Percentiles rank a stretch among this genome's conserved stretches.
These are phyloP conservation scores for Pseudohalonectria lignicola DNA, from an alignment of 2,329 filamentous ascomycete genomes.

Conservation along the genomic window DNA sequence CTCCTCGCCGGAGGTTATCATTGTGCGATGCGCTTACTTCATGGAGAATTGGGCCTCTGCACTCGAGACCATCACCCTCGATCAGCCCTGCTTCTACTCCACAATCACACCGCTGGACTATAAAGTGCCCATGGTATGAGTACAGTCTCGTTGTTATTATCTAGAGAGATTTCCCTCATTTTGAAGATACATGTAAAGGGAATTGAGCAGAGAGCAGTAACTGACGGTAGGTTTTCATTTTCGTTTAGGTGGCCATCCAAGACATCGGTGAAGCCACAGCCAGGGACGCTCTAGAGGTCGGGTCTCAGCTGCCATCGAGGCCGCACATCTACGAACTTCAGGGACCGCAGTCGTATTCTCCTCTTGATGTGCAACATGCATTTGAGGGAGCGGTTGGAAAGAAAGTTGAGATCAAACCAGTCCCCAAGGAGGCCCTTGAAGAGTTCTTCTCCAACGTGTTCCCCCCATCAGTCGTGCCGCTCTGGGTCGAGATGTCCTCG, in stretches of 20 bases:
- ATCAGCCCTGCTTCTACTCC: slow-evolving; percentile 19
- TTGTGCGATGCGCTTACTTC: slow-evolving; percentile 22
- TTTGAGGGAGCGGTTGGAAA: slow-evolving; percentile 15
- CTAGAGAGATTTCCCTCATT: no score
- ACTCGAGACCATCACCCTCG: slow-evolving; percentile 13
- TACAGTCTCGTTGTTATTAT: not conserved
- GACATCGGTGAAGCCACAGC: slow-evolving; percentile 8
- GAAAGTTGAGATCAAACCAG: slow-evolving; percentile 13
- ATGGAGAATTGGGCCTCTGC: slow-evolving; percentile 25
- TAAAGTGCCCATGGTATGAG: slow-evolving; percentile 17
- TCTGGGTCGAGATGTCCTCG: slow-evolving; percentile 9
- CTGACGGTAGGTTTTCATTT: no score
- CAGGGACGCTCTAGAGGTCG: slow-evolving; percentile 5
- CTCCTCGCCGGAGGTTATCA: slow-evolving; percentile 13
- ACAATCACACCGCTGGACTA: slow-evolving; percentile 21
- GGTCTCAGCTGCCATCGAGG: slow-evolving; percentile 6
- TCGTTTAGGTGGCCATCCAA: slow-evolving; percentile 16
- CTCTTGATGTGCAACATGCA: slow-evolving; percentile 16
- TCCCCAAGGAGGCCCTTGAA: slow-evolving; percentile 6
- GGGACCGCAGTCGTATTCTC: slow-evolving; percentile 16
- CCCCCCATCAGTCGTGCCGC: slow-evolving; percentile 6
- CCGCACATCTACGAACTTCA: slow-evolving; percentile 20
- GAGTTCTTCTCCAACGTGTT: slow-evolving; percentile 9
- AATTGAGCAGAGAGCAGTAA: not conserved
- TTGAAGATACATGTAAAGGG: no score